Base-by-base conservation (phyloP, 164 flowering plant genomes). In the Santalum album region DNA sequence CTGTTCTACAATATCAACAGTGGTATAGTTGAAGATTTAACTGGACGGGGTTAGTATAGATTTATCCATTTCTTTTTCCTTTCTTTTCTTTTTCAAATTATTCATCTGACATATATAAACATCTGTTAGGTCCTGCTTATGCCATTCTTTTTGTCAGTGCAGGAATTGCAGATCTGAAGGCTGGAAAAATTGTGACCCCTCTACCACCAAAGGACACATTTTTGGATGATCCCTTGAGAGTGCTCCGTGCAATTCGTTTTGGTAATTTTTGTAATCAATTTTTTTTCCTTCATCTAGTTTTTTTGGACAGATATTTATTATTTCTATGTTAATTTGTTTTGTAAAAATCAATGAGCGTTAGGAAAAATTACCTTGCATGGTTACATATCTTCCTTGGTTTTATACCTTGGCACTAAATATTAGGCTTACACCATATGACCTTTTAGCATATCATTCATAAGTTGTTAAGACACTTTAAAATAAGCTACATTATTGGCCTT, bases 171-270 rank as follows among this genome's bases (percentile, higher is more conserved):
- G 92, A 94, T 71, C 68, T 94, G 51, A 79, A 69, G 64, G 69
- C 64, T 65, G 97, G 99, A 67, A 81, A 60, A 55, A 86, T 90
- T 47, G 96, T 81, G 18, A 94, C 97, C 53, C 99, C 97, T 52
- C 75, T 87, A 60, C 87, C 95, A 25, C 81, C 97, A 52, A 87
- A 78, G 66, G 82, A 77, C 16, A 90, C 99, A 34, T 90, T 94
- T 77, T 62, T 94, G 75, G 99, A 94, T 70, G 97, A 90, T 71
- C 97, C 99, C 16, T 66, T 94, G 39, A 77, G 99, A 60, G 97
- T 94, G 67, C 97, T 90, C 65, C 82, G 97, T 62, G 99, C 99
- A 35, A 81, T 94, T 58, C 92, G 99, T 20, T 94, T 94, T 75
- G 96, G 99, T 92, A 77, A 26, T 56, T 40, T 18, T 25, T 1